Evolutionary conservation across 2,329 filamentous ascomycete species (phyloP).

Genomic region (Fusarium sp.): DNA sequence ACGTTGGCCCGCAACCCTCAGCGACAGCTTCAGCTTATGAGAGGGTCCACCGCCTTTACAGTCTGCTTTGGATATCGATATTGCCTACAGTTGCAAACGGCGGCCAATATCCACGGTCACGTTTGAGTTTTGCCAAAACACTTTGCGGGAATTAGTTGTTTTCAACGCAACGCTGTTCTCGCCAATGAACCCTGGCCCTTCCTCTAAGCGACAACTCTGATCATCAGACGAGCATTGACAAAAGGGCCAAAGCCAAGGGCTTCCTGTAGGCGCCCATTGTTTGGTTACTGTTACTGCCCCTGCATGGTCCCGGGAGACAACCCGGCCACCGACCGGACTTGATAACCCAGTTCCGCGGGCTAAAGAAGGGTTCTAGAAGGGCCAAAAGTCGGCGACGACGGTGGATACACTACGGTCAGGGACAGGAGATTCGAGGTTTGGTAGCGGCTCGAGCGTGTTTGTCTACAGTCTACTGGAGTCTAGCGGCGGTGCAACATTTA

Average conservation of each 20-base stretch:
- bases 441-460: slow-evolving; percentile 32
- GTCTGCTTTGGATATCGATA: slow-evolving; percentile 11
- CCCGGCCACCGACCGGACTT: slow-evolving; percentile 42
- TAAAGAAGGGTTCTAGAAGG: slow-evolving; percentile 53
- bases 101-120: slow-evolving; percentile 1
- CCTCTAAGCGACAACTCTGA: slow-evolving; percentile 23
- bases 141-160: slow-evolving; percentile 30
- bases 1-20: slow-evolving; percentile 24
- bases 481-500: slow-evolving; percentile 42
- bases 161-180: slow-evolving; percentile 17
- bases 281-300: slow-evolving; percentile 26
- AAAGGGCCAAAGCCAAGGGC: slow-evolving; percentile 29
- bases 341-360: slow-evolving; percentile 50
- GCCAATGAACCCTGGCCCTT: slow-evolving; percentile 16
- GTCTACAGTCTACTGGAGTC: slow-evolving; percentile 21
- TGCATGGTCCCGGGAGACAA: slow-evolving; percentile 44
- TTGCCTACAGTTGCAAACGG: neutral
- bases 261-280: slow-evolving; percentile 6
- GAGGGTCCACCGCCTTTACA: slow-evolving; percentile 1
- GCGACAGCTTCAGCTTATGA: slow-evolving; percentile 17
- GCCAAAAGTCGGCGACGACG: slow-evolving; percentile 33
- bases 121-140: neutral
- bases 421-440: slow-evolving; percentile 27
- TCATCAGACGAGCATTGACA: slow-evolving; percentile 28
- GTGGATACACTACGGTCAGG: slow-evolving; percentile 35